Evolutionary conservation across 352 stramenopile species (phyloP).

Genomic region (Globisporangium sylvaticum): DNA sequence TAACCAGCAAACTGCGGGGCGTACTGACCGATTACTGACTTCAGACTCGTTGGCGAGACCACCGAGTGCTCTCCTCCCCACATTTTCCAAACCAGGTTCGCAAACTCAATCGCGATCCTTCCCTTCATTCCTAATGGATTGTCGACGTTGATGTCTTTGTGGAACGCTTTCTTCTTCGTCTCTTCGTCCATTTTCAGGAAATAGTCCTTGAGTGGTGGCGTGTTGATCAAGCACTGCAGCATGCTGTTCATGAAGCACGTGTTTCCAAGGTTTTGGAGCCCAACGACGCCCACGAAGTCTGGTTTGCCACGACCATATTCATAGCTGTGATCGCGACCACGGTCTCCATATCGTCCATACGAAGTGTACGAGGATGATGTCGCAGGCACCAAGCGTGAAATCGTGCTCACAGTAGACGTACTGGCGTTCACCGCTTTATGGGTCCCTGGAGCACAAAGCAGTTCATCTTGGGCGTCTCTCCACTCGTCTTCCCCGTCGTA

Average conservation of each 20-base stretch:
- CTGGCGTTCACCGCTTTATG: slow-evolving; percentile 52
- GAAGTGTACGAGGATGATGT: slow-evolving; percentile 21
- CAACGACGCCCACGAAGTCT: slow-evolving; percentile 60
- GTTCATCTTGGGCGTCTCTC: slow-evolving; percentile 59
- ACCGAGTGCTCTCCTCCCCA: slow-evolving; percentile 90
- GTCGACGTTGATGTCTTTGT: slow-evolving; percentile 90
- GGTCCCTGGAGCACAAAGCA: slow-evolving; percentile 53
- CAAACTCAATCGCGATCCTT: slow-evolving; percentile 95
- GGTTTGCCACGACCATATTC: slow-evolving; percentile 51
- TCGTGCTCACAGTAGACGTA: slow-evolving; percentile 1
- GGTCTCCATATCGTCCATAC: slow-evolving; percentile 27
- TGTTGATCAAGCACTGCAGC: slow-evolving; percentile 92
- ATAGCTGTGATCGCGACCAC: slow-evolving; percentile 31
- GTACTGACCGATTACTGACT: slow-evolving; percentile 82
- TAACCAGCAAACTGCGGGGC: slow-evolving; percentile 88
- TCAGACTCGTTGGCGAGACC: slow-evolving; percentile 72
- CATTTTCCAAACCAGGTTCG: slow-evolving; percentile 90
- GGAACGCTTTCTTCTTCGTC: slow-evolving; percentile 31
- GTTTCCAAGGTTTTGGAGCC: slow-evolving; percentile 72
- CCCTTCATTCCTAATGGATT: slow-evolving; percentile 95
- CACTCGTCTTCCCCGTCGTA: slow-evolving; percentile 42
- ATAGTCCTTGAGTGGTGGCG: slow-evolving; percentile 90
- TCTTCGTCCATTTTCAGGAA: slow-evolving; percentile 86
- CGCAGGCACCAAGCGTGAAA: background rate
- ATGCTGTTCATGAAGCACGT: slow-evolving; percentile 88